Evolutionary conservation across 2,329 filamentous ascomycete species (phyloP).

Genomic region (Camptophora hylomeconis): DNA sequence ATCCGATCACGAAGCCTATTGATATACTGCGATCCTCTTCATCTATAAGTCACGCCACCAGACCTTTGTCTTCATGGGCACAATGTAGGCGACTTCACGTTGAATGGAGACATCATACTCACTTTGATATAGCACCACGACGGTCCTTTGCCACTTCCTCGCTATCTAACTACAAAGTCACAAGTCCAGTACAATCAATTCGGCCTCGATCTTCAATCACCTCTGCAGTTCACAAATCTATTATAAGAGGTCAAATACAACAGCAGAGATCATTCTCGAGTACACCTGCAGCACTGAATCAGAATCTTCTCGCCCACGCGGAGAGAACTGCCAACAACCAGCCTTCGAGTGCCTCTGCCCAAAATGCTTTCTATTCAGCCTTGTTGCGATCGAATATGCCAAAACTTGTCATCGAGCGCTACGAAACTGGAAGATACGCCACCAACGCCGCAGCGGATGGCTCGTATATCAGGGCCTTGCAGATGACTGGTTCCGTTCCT

Average conservation of each 20-base stretch:
- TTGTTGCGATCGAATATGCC: conserved; percentile 87
- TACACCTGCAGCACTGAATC: conserved; percentile 16
- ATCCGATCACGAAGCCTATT: too few relatives aligned
- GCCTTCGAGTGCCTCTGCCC: conserved; percentile 70
- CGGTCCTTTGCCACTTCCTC: neutral
- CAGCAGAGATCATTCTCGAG: conserved; percentile 13
- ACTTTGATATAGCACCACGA: too few relatives aligned
- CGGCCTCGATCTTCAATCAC: too few relatives aligned
- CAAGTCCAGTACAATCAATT: too few relatives aligned
- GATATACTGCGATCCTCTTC: too few relatives aligned
- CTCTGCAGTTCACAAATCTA: too few relatives aligned
- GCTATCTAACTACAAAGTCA: neutral
- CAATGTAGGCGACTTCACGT: too few relatives aligned
- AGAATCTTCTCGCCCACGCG: conserved; percentile 61
- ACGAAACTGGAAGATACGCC: conserved; percentile 75
- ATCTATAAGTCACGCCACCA: too few relatives aligned
- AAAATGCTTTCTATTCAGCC: conserved; percentile 88
- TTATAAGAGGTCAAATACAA: too few relatives aligned
- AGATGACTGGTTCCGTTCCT: conserved; percentile 38
- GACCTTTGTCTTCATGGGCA: too few relatives aligned
- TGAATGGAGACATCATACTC: too few relatives aligned
- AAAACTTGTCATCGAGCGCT: conserved; percentile 79
- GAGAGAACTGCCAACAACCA: conserved; percentile 92
- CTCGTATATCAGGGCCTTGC: conserved; percentile 64
- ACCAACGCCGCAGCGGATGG: conserved; percentile 65